phyloP scores from a whole-genome alignment of 306 rosid genomes.

The Prosopis cineraria region DNA sequence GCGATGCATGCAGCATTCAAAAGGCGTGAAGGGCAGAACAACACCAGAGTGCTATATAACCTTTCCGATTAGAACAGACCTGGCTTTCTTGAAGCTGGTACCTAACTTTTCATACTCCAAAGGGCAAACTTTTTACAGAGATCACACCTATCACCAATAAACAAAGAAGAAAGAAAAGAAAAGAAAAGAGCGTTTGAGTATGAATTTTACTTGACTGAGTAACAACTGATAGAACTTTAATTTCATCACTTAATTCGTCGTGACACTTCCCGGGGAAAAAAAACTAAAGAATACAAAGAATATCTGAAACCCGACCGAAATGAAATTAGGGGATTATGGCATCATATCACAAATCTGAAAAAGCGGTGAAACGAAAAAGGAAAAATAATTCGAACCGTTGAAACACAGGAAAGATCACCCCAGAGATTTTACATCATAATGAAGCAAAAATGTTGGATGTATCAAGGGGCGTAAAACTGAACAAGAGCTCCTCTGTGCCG shows the following conservation, averaged over 20 bases:
- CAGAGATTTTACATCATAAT: neutral
- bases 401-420: neutral
- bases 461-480: slow-evolving; percentile 98
- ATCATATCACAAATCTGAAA: slow-evolving; percentile 12
- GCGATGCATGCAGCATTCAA: slow-evolving; percentile 1
- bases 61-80: slow-evolving; percentile 83
- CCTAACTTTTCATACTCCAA: slow-evolving; percentile 84
- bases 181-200: neutral
- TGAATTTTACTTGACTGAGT: neutral
- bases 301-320: neutral
- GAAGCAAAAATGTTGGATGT: neutral
- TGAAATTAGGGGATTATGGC: neutral
- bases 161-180: neutral
- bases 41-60: slow-evolving; percentile 45
- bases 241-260: neutral
- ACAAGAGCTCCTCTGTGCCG: slow-evolving; percentile 88
- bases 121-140: slow-evolving; percentile 97
- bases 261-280: neutral
- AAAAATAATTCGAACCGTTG: slow-evolving; percentile 11
- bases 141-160: slow-evolving; percentile 75
- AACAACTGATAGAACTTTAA: neutral
- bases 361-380: neutral
- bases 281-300: neutral
- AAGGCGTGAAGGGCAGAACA: slow-evolving; percentile 2
- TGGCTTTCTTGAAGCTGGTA: slow-evolving; percentile 78